Evolutionary conservation across 2,329 filamentous ascomycete species (phyloP).

Genomic region (Colletotrichum sp.): DNA sequence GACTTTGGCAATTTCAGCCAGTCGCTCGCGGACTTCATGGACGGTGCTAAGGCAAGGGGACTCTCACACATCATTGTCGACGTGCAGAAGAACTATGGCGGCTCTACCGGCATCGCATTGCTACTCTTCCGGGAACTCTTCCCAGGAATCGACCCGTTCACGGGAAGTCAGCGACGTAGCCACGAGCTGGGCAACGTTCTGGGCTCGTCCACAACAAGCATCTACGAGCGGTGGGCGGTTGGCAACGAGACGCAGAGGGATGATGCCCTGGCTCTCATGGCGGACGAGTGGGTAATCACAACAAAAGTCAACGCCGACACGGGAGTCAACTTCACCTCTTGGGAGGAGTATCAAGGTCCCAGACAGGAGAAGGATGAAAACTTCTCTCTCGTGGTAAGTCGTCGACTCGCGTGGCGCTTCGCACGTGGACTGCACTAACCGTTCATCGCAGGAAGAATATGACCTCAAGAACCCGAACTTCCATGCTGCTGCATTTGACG

Average conservation of each 20-base stretch:
- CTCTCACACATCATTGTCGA: neutral
- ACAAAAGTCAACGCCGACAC: neutral
- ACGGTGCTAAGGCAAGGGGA: neutral
- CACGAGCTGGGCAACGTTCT: slow-evolving; percentile 2
- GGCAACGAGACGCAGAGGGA: neutral
- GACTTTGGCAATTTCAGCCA: slow-evolving; percentile 3
- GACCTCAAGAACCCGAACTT: neutral
- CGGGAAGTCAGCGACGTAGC: neutral
- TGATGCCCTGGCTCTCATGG: neutral
- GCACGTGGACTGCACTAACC: neutral
- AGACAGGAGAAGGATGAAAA: neutral
- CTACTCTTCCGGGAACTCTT: neutral
- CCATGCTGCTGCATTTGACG: neutral
- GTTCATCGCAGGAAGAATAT: neutral
- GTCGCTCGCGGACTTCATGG: neutral
- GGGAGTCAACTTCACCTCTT: neutral
- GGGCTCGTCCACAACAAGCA: neutral
- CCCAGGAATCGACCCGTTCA: neutral
- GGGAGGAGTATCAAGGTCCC: slow-evolving; percentile 6
- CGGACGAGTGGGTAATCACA: neutral
- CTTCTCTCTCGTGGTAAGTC: neutral
- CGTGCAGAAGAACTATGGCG: slow-evolving; percentile 9
- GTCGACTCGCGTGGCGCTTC: neutral
- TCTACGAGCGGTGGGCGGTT: neutral
- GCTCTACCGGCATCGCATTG: neutral